Conservation (phyloP, 306 rosid genomes). For the Pueraria montana region DNA sequence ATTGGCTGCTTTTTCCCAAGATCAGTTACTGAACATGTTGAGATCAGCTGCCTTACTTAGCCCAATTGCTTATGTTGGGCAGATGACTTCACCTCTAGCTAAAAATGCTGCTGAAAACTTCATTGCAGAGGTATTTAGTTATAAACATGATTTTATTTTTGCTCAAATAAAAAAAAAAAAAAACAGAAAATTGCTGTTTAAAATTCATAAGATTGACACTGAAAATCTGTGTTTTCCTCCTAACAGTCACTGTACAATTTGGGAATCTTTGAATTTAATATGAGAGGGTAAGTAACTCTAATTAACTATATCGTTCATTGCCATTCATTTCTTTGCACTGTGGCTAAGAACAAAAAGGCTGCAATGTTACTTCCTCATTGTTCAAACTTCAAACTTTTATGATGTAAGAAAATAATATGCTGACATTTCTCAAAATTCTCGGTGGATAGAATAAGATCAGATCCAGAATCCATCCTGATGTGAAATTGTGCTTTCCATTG, state of each 20-base stretch:
- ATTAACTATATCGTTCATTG: not conserved
- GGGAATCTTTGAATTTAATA: conserved; percentile 73
- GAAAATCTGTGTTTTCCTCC: conserved; percentile 39
- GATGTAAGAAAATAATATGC: conserved; percentile 1
- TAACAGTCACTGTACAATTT: conserved; percentile 70
- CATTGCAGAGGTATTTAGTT: conserved; percentile 70
- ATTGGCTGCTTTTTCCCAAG: conserved; percentile 78
- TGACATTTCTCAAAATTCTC: conserved; percentile 30
- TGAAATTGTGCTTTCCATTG: not conserved
- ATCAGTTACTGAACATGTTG: conserved; percentile 61
- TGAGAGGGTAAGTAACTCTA: conserved; percentile 69
- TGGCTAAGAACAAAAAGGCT: conserved; percentile 37
- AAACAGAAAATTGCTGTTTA: not conserved
- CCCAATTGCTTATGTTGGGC: conserved; percentile 85
- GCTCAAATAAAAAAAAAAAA: not conserved
- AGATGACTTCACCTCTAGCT: conserved; percentile 79
- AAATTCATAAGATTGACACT: conserved; percentile 29
- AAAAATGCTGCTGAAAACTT: conserved; percentile 78
- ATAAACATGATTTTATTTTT: conserved; percentile 3
- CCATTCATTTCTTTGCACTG: conserved; percentile 4
- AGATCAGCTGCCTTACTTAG: conserved; percentile 91
- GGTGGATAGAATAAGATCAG: conserved; percentile 35
- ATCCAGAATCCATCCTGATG: conserved; percentile 10
- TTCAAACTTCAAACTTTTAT: conserved; percentile 28
- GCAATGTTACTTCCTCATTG: not conserved